A percentile compares a stretch with the other conserved stretches of the same genome.
These are phyloP conservation scores for Aspergillus versicolor DNA, from an alignment of 2,329 filamentous ascomycete genomes.

Conservation along the genomic window DNA sequence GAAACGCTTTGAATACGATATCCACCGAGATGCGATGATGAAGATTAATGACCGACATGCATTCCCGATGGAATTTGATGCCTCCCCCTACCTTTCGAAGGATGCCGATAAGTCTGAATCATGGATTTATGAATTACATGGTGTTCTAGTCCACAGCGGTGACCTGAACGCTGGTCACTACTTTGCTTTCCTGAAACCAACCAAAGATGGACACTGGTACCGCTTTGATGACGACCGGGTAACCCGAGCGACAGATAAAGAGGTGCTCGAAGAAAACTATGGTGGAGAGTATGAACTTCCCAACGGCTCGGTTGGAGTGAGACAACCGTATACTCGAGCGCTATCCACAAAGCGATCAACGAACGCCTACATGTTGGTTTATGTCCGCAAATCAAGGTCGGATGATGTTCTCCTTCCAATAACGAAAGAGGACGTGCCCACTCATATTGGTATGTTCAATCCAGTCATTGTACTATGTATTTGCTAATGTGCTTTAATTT, in stretches of 20 bases:
- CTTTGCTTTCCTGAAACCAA: conserved; percentile 93
- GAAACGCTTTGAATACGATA: conserved; percentile 97
- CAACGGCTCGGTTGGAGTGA: conserved; percentile 57
- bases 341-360: conserved; percentile 67
- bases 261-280: conserved; percentile 95
- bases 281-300: conserved; percentile 74
- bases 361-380: conserved; percentile 99
- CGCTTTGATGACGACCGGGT: conserved; percentile 97
- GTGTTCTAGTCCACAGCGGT: conserved; percentile 93
- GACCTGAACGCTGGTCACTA: conserved; percentile 98
- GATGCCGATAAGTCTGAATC: conserved; percentile 84
- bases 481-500: not conserved
- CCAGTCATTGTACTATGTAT: not conserved
- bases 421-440: conserved; percentile 73
- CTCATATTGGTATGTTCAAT: conserved; percentile 68
- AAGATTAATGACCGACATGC: conserved; percentile 68
- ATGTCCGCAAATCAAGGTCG: conserved; percentile 83
- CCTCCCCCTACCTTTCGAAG: conserved; percentile 80
- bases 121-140: conserved; percentile 89
- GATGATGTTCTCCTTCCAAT: conserved; percentile 78
- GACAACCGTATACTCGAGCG: conserved; percentile 64
- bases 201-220: conserved; percentile 92
- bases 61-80: conserved; percentile 54
- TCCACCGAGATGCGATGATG: conserved; percentile 95
- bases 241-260: conserved; percentile 85